Conservation (phyloP, 1,139 yeast genomes). For the Taphrina communis region DNA sequence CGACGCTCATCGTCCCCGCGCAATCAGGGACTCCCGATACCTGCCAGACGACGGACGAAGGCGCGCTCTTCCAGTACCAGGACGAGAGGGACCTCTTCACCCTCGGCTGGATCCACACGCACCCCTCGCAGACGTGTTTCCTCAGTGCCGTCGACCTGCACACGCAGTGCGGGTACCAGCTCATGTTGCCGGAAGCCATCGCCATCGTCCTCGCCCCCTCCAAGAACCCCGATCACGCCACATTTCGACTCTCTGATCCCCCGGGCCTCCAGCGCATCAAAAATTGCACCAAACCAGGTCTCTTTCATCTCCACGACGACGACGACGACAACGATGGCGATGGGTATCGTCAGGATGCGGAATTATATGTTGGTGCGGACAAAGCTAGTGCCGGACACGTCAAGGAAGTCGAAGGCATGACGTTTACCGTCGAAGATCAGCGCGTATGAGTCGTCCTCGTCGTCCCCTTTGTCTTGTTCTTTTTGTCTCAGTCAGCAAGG, state of each 20-base stretch:
- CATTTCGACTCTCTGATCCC: conserved; percentile 66
- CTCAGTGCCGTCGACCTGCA: conserved; percentile 67
- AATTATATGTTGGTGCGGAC: conserved; percentile 15
- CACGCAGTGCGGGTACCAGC: conserved; percentile 67
- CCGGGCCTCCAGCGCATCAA: conserved; percentile 63
- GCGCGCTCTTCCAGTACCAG: conserved; percentile 59
- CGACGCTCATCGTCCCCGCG: conserved; percentile 63
- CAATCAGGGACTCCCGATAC: conserved; percentile 66
- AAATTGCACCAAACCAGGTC: conserved; percentile 53
- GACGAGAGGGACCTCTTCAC: conserved; percentile 62
- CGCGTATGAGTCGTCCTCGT: not conserved
- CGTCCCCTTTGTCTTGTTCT: too few species aligned
- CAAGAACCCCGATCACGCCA: conserved; percentile 58
- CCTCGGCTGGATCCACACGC: conserved; percentile 73
- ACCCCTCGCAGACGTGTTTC: conserved; percentile 70
- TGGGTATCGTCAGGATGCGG: too few species aligned
- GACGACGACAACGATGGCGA: not conserved
- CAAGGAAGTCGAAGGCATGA: conserved; percentile 24
- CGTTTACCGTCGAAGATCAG: conserved; percentile 24
- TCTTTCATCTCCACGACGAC: conserved; percentile 62
- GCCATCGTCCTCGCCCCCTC: conserved; percentile 68
- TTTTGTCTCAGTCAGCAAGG: too few species aligned
- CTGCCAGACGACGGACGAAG: conserved; percentile 64
- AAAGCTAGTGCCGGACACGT: conserved; percentile 20
- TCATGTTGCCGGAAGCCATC: conserved; percentile 70